Conservation (phyloP, 23 red algal genomes). For the Gracilaria domingensis region DNA sequence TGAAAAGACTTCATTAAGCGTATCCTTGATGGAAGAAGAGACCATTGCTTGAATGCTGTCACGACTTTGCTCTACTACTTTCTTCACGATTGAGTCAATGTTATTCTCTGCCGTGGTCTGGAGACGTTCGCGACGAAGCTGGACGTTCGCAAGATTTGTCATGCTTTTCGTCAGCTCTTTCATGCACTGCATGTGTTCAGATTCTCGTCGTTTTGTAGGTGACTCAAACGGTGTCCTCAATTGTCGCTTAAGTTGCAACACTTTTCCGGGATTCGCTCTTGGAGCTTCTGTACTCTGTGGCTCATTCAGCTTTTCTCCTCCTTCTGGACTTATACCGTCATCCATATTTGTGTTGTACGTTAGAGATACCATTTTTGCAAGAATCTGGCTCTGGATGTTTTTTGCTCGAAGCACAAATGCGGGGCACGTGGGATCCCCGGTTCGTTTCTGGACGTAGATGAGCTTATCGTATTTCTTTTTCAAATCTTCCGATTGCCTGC, state of each 20-base stretch:
- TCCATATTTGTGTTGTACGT: background rate
- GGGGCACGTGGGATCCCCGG: background rate
- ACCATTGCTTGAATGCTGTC: background rate
- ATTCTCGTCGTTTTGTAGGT: background rate
- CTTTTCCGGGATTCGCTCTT: too few relatives aligned
- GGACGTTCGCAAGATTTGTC: background rate
- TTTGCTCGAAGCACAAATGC: background rate
- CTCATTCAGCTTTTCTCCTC: too few relatives aligned
- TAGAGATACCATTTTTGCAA: background rate
- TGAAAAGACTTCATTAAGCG: too few relatives aligned
- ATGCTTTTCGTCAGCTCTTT: background rate
- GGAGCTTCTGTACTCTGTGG: too few relatives aligned
- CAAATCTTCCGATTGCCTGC: background rate
- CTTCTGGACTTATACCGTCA: background rate
- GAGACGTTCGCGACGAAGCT: background rate
- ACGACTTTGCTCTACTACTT: background rate
- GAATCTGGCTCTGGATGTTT: background rate
- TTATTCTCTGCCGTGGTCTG: background rate
- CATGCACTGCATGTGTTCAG: background rate
- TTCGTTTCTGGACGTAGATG: background rate
- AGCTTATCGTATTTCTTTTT: constrained; percentile 12
- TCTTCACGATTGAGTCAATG: background rate
- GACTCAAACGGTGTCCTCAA: background rate
- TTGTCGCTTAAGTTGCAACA: background rate
- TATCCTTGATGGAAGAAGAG: too few relatives aligned